Conservation (phyloP, 106 monocot genomes). For the Phalaenopsis equestris region DNA sequence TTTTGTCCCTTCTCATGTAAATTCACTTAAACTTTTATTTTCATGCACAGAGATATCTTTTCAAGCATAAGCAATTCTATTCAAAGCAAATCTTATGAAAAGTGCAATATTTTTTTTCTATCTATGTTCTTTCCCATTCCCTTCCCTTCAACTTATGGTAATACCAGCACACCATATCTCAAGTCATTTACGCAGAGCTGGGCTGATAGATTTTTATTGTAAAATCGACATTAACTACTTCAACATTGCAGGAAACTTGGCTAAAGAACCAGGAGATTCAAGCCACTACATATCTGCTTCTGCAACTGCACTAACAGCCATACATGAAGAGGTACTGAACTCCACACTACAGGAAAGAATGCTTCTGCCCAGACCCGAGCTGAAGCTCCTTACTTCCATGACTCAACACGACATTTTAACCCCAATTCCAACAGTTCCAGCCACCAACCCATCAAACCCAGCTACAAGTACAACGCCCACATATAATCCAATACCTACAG, state of each 20-base stretch:
- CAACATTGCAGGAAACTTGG: background rate
- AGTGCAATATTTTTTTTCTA: too few species aligned
- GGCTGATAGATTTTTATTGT: too few species aligned
- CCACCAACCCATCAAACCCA: slow-evolving; percentile 34
- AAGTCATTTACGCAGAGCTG: background rate
- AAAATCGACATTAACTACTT: background rate
- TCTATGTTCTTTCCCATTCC: background rate
- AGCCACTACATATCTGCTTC: background rate
- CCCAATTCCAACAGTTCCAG: slow-evolving; percentile 40
- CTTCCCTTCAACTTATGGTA: background rate
- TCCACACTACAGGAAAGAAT: slow-evolving; percentile 4
- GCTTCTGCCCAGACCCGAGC: background rate
- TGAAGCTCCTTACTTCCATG: background rate
- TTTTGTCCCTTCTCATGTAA: too few species aligned
- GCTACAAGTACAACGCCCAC: slow-evolving; percentile 12
- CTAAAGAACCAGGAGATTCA: slow-evolving; percentile 1
- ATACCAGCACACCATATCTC: background rate
- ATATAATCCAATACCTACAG: slow-evolving; percentile 6
- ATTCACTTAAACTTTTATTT: too few species aligned
- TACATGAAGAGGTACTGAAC: background rate
- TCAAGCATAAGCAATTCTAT: too few species aligned
- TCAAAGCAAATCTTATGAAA: too few species aligned
- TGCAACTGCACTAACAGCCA: background rate
- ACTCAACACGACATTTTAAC: slow-evolving; percentile 28
- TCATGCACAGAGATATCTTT: too few species aligned